Percentiles rank a stretch among this genome's conserved stretches.
These are phyloP conservation scores for Trichoderma arundinaceum DNA, from an alignment of 2,329 filamentous ascomycete species.

Conservation along the genomic window DNA sequence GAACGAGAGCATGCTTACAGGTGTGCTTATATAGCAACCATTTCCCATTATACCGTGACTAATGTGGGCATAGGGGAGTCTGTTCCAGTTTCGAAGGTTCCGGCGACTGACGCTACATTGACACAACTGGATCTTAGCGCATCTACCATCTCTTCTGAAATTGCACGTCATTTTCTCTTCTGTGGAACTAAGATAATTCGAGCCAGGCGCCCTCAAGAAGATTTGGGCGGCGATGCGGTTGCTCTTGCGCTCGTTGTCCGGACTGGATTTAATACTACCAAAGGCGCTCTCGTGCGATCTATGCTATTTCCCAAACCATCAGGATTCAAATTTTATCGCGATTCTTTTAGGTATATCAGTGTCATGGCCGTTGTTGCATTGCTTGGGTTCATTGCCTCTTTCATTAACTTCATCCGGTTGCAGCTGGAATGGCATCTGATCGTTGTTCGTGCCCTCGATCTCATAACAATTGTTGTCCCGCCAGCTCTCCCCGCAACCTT, in stretches of 20 bases:
- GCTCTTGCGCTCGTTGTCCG: constrained; percentile 90
- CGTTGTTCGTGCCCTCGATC: constrained; percentile 85
- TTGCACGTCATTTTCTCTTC: constrained; percentile 90
- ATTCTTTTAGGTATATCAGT: constrained; percentile 96
- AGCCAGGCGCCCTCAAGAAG: constrained; percentile 84
- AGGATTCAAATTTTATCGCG: constrained; percentile 97
- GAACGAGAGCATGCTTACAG: constrained; percentile 97
- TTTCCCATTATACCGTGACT: constrained; percentile 38
- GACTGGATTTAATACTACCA: constrained; percentile 97
- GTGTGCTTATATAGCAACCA: constrained; percentile 44
- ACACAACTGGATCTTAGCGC: constrained; percentile 76
- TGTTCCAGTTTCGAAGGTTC: constrained; percentile 91
- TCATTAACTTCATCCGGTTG: constrained; percentile 90
- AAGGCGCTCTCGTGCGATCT: constrained; percentile 90
- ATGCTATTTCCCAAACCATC: constrained; percentile 99
- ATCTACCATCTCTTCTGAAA: constrained; percentile 79
- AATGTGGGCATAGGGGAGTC: constrained; percentile 70
- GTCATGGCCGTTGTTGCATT: constrained; percentile 90
- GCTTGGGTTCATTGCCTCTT: constrained; percentile 86
- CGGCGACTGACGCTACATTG: constrained; percentile 81
- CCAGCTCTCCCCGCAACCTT: constrained; percentile 92
- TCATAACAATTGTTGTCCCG: constrained; percentile 97
- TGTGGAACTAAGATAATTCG: constrained; percentile 95
- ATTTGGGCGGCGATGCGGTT: constrained; percentile 83
- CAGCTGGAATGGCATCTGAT: constrained; percentile 88